phyloP scores from a whole-genome alignment of 139 green algal species.

The Pycnococcus provasolii region DNA sequence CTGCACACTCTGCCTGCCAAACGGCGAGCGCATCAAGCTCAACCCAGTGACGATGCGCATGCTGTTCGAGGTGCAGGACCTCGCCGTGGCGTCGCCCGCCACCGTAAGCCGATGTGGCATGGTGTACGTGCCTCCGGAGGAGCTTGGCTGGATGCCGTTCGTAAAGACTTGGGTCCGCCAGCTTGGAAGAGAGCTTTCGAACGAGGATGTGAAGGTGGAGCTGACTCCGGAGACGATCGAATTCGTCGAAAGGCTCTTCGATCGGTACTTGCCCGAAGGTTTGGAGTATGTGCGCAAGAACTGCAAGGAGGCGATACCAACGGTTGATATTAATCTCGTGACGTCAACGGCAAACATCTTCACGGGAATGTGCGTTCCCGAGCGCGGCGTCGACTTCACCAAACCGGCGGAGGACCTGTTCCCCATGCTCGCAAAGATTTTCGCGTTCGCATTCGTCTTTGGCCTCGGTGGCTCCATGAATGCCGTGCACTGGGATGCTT shows the following conservation, averaged over 20 bases:
- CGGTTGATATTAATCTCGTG: constrained; percentile 66
- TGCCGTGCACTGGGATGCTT: constrained; percentile 37
- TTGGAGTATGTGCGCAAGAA: constrained; percentile 44
- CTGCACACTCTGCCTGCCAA: constrained; percentile 67
- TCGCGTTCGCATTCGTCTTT: constrained; percentile 60
- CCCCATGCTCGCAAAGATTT: constrained; percentile 38
- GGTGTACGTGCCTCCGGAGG: constrained; percentile 60
- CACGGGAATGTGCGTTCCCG: constrained; percentile 18
- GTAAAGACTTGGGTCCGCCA: constrained; percentile 45
- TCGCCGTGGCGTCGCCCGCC: constrained; percentile 56
- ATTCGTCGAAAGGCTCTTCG: constrained; percentile 46
- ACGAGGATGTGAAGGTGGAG: too few species aligned
- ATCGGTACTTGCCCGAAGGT: constrained; percentile 45
- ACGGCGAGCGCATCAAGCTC: constrained; percentile 77
- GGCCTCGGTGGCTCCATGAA: constrained; percentile 53
- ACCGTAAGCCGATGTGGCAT: constrained; percentile 66
- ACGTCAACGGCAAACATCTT: constrained; percentile 36
- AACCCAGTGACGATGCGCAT: constrained; percentile 58
- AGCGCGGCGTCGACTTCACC: constrained; percentile 18
- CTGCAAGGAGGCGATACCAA: constrained; percentile 53
- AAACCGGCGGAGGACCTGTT: neutral
- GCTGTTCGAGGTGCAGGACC: constrained; percentile 74
- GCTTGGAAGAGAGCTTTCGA: neutral
- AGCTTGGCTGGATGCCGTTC: constrained; percentile 48
- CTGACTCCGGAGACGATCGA: constrained; percentile 27